phyloP scores from a whole-genome alignment of 768 basidiomycete genomes.

The Rhodotorula sphaerocarpa region DNA sequence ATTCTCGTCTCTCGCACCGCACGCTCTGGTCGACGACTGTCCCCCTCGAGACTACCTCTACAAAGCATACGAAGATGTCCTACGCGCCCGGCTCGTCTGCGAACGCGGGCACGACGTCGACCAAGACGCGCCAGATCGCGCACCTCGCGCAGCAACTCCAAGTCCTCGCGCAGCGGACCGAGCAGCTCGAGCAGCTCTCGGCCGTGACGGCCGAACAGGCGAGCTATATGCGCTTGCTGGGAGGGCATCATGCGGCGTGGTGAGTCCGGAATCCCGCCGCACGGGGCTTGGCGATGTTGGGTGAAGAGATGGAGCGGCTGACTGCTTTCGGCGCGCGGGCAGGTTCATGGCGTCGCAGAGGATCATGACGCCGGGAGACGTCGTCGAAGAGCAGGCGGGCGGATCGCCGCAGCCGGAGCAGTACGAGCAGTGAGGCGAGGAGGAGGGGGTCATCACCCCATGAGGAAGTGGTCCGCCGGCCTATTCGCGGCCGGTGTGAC shows the following conservation, averaged over 20 bases:
- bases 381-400: neutral
- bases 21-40: too few species aligned
- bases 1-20: too few species aligned
- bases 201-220: constrained; percentile 26
- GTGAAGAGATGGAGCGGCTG: neutral
- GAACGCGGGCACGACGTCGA: neutral
- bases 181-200: constrained; percentile 23
- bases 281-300: too few species aligned
- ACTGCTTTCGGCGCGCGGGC: too few species aligned
- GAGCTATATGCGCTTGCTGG: constrained; percentile 28
- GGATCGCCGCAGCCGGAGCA: neutral
- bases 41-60: too few species aligned
- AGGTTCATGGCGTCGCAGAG: constrained; percentile 27
- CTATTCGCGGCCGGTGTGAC: too few species aligned
- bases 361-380: constrained; percentile 9
- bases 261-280: neutral
- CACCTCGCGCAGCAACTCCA: constrained; percentile 20
- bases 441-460: too few species aligned
- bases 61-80: too few species aligned
- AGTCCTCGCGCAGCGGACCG: constrained; percentile 41
- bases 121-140: constrained; percentile 13
- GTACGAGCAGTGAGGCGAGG: neutral
- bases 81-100: neutral
- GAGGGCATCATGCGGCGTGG: constrained; percentile 21
- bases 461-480: too few species aligned